These are phyloP conservation scores for Pestalotiopsis sp. DNA, from an alignment of 2,329 filamentous ascomycete species.

Conservation along the genomic window DNA sequence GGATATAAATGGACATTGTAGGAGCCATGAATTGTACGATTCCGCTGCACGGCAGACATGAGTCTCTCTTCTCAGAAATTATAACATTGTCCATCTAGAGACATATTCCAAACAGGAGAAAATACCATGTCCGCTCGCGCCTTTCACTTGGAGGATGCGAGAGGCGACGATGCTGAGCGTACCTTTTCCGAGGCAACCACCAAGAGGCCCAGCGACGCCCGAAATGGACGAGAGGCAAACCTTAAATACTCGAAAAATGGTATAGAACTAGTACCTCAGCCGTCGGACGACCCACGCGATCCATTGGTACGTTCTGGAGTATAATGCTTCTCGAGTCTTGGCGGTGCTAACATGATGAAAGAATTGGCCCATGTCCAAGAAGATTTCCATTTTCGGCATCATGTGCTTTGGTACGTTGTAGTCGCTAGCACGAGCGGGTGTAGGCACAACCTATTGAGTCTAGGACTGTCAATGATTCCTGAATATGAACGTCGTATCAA, in stretches of 20 bases:
- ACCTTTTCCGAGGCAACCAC: neutral
- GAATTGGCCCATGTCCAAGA: neutral
- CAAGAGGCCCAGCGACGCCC: neutral
- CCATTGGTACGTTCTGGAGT: neutral
- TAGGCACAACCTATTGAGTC: neutral
- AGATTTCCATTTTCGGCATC: neutral
- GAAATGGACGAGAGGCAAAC: neutral
- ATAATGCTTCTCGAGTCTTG: neutral
- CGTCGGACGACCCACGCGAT: constrained; percentile 3
- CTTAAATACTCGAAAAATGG: neutral
- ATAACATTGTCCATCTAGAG: neutral
- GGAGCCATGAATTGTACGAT: neutral
- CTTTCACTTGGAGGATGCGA: neutral
- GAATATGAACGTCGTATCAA: too few species aligned
- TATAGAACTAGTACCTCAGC: neutral
- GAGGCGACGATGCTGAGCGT: neutral
- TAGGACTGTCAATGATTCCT: too few species aligned
- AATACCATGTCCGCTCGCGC: neutral
- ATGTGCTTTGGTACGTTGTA: neutral
- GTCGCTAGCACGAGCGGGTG: neutral
- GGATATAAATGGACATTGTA: neutral
- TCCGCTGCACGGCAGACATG: too few species aligned
- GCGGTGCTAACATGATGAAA: neutral
- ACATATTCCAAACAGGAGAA: neutral
- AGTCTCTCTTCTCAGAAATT: too few species aligned